Evolutionary conservation across 192 early-diverging fungal species (phyloP), one percentile per base, ranked within the genome.

Genomic region (Podila minutissima): DNA sequence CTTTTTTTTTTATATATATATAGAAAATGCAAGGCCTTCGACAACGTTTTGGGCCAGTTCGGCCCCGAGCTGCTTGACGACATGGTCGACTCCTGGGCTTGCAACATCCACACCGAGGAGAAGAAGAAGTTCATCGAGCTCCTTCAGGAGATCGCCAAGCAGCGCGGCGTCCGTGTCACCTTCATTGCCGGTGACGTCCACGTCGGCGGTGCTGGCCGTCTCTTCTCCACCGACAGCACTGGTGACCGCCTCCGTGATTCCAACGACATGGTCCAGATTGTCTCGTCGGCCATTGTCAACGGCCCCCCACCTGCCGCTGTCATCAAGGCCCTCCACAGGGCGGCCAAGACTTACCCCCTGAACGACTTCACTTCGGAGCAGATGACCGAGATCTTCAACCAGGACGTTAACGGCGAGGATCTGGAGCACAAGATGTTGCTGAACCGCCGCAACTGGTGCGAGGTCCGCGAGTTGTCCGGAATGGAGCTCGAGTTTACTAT

Each of bases 1-100:
- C 5, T 0, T 33, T 33, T 7, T 33, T 33, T 33, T 33, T 33
- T 33, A n/a, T n/a, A n/a, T n/a, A n/a, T n/a, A n/a, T 33, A 33
- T 33, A 33, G 33, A 70, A 81, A 81, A 70, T 57, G 59, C 70
- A 81, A 81, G 77, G 77, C 77, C 38, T 81, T 81, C 55, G 65
- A 73, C 62, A 81, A 81, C 66, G 77, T 81, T 32, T 67, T 81
- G 62, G 77, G 49, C 74, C 91, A 66, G 84, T 89, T 94, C 62
- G 93, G 95, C 73, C 92, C 93, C 22, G 94, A 97, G 71, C 84
- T 97, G 55, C 83, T 91, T 28, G 95, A 97, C 84, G 95, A 96
- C 66, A 86, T 96, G 90, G 92, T 81, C 55, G 77, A 81, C 53
- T 72, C 77, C 10, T 81, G 77, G 77, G 77, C 77, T 22, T 81